A percentile compares a stretch with the other conserved stretches of the same genome.
These are phyloP conservation scores for Trichophyton benhamiae DNA, from an alignment of 2,329 filamentous ascomycete species.

Conservation along the genomic window DNA sequence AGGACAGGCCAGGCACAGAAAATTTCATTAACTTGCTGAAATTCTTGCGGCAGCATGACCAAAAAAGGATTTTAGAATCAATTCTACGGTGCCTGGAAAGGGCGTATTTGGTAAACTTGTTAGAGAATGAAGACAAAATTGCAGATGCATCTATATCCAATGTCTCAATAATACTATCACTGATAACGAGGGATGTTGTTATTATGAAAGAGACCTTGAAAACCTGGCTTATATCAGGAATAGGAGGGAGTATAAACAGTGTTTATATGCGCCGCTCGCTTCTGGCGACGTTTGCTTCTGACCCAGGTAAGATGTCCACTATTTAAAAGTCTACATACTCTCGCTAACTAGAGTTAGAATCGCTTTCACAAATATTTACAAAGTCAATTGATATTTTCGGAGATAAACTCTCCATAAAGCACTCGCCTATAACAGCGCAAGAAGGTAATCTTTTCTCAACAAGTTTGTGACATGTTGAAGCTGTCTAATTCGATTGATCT, in stretches of 20 bases:
- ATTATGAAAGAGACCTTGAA: constrained; percentile 44
- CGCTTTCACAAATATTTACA: constrained; percentile 42
- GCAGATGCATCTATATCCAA: constrained; percentile 38
- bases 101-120: not conserved
- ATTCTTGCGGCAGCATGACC: constrained; percentile 37
- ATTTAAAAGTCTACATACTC: not conserved
- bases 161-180: constrained; percentile 45
- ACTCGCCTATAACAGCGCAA: constrained; percentile 74
- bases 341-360: constrained; percentile 22
- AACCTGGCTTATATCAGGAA: constrained; percentile 53
- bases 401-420: constrained; percentile 74
- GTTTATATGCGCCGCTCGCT: constrained; percentile 56
- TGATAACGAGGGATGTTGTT: constrained; percentile 38
- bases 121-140: not conserved
- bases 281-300: constrained; percentile 44
- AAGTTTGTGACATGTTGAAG: not conserved
- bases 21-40: constrained; percentile 30
- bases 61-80: constrained; percentile 34
- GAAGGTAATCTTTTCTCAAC: constrained; percentile 48
- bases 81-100: constrained; percentile 25
- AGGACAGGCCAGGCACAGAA: constrained; percentile 17
- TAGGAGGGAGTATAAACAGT: constrained; percentile 53
- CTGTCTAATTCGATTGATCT: constrained; percentile 14
- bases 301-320: constrained; percentile 31
- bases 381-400: constrained; percentile 64